Base-by-base conservation (phyloP, 805 yeast genomes). In the Soucietia sequanensis region DNA sequence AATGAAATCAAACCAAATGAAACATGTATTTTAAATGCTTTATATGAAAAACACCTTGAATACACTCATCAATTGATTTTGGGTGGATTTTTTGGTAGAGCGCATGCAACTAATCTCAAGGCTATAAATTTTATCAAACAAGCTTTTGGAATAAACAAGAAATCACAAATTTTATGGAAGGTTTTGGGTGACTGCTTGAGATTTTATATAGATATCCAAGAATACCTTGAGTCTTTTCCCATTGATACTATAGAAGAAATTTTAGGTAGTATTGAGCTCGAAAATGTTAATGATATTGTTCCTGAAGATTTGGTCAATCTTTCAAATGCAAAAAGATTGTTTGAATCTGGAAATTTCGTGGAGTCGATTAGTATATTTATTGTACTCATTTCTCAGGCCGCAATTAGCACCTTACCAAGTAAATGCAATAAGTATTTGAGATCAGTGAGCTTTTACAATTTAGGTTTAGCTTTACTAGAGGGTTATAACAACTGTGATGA, bases 41-140 rank as follows among this genome's bases (percentile, higher is more conserved):
- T 84, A 8, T 73, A 78, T 37, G 80, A 81, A 37, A 72, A 83
- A 1, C 62, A 79, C 27, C 64, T 81, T 13, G 65, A 70, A 9
- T 74, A 80, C 39, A 72, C 90, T 0, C 58, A 61, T 6, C 63
- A 68, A 33, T 73, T 80, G 34, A 56, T 81, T 8, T 47, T 46
- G 1, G 72, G 75, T 14, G 95, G 95, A 0, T 84, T 76, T 46
- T 75, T 78, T 41, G 83, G 84, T 2, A 75, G 87, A 42, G 83
- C 93, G 0, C 58, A 75, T 6, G 68, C 68, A 5, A 52, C 64
- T 30, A 78, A 78, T 8, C 34, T 56, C 3, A 58, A 62, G 5
- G 75, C 82, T 0, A 57, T 84, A 4, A 68, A 63, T 2, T 60
- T 69, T 12, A 57, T 77, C 4, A 37, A 48, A 2, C 48, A 45